phyloP scores from a whole-genome alignment of 305 asterid genomes.

The Fraxinus baroniana region DNA sequence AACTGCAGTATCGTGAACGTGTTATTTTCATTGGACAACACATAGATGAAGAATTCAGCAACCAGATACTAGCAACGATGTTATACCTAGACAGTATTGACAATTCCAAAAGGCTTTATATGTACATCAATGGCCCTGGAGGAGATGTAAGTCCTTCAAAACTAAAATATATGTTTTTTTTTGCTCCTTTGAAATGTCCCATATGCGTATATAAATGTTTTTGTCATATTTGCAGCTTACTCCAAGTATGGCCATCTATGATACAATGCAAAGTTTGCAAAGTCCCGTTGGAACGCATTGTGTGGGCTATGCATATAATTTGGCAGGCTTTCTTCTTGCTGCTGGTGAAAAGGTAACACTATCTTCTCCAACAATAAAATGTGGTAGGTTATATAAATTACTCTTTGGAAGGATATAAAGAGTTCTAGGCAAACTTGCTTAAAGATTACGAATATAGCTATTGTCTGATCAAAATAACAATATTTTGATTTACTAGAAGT shows the following conservation, averaged over 20 bases:
- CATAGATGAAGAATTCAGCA: slow-evolving; percentile 87
- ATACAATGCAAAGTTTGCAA: slow-evolving; percentile 92
- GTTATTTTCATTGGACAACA: slow-evolving; percentile 78
- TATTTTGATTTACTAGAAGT: not conserved
- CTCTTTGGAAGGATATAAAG: not conserved
- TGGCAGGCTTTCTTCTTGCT: slow-evolving; percentile 85
- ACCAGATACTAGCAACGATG: slow-evolving; percentile 87
- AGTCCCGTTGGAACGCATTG: slow-evolving; percentile 85
- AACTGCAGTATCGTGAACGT: slow-evolving; percentile 87
- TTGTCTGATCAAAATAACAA: not conserved
- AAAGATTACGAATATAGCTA: not conserved
- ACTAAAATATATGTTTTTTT: not conserved
- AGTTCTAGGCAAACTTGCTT: not conserved
- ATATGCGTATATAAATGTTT: not conserved
- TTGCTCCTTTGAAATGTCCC: not conserved
- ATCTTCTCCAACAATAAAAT: slow-evolving; percentile 8
- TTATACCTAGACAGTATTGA: slow-evolving; percentile 88
- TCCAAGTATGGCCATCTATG: slow-evolving; percentile 89
- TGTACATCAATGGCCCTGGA: slow-evolving; percentile 89
- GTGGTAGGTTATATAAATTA: not conserved
- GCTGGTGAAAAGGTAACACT: slow-evolving; percentile 88
- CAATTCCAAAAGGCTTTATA: slow-evolving; percentile 56
- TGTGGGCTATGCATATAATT: slow-evolving; percentile 71
- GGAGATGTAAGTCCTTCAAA: slow-evolving; percentile 79
- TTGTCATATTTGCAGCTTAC: slow-evolving; percentile 61